Evolutionary conservation across 2,329 filamentous ascomycete species (phyloP), one percentile per base, ranked within the genome.

Genomic region (Clarireedia sp.): DNA sequence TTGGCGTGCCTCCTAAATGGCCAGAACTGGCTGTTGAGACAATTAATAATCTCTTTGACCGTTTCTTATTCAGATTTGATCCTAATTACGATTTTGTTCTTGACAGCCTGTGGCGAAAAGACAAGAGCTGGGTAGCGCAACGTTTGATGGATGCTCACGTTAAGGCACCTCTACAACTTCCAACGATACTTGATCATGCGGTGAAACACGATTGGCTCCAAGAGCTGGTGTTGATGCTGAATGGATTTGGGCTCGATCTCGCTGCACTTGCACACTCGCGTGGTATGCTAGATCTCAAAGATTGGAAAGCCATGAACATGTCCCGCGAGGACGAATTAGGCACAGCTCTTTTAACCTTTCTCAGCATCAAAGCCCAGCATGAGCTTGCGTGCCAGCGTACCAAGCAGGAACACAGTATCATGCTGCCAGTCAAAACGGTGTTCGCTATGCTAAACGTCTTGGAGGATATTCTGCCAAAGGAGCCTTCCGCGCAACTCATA

Each of bases 51-150:
- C 75, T 92, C 1, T 92, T 96, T 64, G 85, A 89, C 51, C 87
- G 87, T 10, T 96, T 95, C 68, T 77, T 96, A 26, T 80, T 85
- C 66, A 91, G 91, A 70, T 81, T 84, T 55, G 83, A 90, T 10
- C 79, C 85, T 4, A 82, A 91, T 54, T 87, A 89, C 68, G 85
- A 91, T 62, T 95, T 96, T 60, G 92, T 96, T 14, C 80, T 99
- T 56, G 86, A 96, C 67, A 91, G 90, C 57, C 74, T 96, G 5
- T 97, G 92, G 91, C 85, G 87, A 63, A 90, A 94, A 67, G 90
- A 97, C 68, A 88, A 85, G 62, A 80, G 86, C 19, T 97, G 90
- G 87, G 87, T 97, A 16, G 85, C 86, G 9, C 81, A 85, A 60
- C 83, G 88, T 57, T 81, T 99, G 36, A 83, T 92, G 43, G 85